Conservation (phyloP, 2,329 filamentous ascomycete species). For the Ophiostoma tasmaniense region DNA sequence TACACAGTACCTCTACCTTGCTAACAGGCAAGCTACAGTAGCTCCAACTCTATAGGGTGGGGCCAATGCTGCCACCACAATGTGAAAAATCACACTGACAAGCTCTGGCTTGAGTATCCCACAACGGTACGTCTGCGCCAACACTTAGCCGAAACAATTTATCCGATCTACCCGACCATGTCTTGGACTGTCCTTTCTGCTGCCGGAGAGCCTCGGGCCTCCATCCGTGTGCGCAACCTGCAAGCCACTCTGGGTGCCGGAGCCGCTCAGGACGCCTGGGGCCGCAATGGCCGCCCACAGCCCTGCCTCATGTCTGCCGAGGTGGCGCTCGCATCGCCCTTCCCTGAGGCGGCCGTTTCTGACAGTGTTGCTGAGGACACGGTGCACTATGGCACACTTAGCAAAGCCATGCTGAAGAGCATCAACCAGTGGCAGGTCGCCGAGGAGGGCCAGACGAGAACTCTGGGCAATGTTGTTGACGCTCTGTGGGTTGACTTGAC, state of each 20-base stretch:
- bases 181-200: slow-evolving; percentile 31
- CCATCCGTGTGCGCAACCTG: slow-evolving; percentile 55
- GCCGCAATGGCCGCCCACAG: slow-evolving; percentile 48
- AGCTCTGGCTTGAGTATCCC: not conserved
- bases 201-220: slow-evolving; percentile 39
- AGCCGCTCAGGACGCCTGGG: slow-evolving; percentile 54
- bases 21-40: not conserved
- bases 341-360: slow-evolving; percentile 45
- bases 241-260: slow-evolving; percentile 43
- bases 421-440: slow-evolving; percentile 26
- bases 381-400: slow-evolving; percentile 64
- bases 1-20: not conserved
- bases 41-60: not conserved
- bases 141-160: not conserved
- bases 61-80: not conserved
- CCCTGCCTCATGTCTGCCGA: slow-evolving; percentile 53
- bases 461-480: slow-evolving; percentile 29
- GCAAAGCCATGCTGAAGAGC: slow-evolving; percentile 52
- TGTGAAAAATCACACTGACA: not conserved
- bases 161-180: slow-evolving; percentile 20
- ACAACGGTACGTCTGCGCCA: not conserved
- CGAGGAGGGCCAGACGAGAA: slow-evolving; percentile 21
- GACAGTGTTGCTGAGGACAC: slow-evolving; percentile 62
- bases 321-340: slow-evolving; percentile 47
- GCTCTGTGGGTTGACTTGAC: slow-evolving; percentile 33